Base-by-base conservation (phyloP, 2,329 filamentous ascomycete species). In the Metarhizium sp. region DNA sequence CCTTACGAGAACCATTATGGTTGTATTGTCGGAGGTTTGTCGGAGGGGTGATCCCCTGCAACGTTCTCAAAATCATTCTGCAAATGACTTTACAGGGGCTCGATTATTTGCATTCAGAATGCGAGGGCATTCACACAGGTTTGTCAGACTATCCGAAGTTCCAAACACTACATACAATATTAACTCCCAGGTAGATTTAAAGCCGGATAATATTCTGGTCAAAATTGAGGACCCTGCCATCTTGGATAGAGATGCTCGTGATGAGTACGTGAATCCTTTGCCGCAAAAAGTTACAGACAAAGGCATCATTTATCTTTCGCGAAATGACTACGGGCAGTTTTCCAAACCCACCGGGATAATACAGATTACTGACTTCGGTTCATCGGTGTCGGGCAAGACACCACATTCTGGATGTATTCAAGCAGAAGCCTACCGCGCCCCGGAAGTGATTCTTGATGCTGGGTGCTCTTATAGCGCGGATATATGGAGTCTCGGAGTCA, bases 1-100 rank as follows among this genome's bases (percentile, higher is more conserved):
- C 61, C 7, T 48, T 65, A 1, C 61, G 61, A 3, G 63, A 65
- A 36, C 63, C 63, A n/a, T 52, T 65, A 6, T 63, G 57, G 62
- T 50, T 65, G 0, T 65, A 65, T 42, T 52, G 57, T 4, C 51
- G 52, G 14, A 58, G 63, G 46, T 65, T 58, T 34, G 14, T 57
- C 1, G 61, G 45, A 7, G 53, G 52, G 2, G 58, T 64, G 0
- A 60, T 64, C 18, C 62, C 62, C 3, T 53, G 56, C 0, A 57
- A 56, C 45, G 51, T 62, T 4, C 40, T 63, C 2, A 63, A 65
- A 43, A 53, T 63, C 14, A 49, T 65, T 0, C 14, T 64, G 1
- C 63, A 58, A 43, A 63, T 61, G 58, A 61, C 59, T 7, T 48
- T 63, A 0, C 60, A 61, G 2, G 62, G 50, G 1, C 57, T 65